Conservation (phyloP, 2,329 filamentous ascomycete genomes). For the Diaporthe eres region DNA sequence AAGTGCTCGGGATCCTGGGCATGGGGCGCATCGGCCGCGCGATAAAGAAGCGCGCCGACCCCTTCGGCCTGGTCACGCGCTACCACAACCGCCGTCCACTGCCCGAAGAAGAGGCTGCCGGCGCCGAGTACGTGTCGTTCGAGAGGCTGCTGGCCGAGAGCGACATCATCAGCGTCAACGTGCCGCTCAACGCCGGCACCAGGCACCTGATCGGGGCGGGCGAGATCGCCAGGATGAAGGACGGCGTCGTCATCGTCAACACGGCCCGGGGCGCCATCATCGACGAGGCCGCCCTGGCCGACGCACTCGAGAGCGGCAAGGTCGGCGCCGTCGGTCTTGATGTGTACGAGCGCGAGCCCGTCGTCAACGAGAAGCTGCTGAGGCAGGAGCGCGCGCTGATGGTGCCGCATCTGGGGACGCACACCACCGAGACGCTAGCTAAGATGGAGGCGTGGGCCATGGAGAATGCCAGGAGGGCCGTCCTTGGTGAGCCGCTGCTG, state of each 20-base stretch:
- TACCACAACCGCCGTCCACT: slow-evolving; percentile 60
- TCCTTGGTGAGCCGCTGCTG: slow-evolving; percentile 15
- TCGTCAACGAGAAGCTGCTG: slow-evolving; percentile 18
- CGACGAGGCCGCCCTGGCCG: slow-evolving; percentile 62
- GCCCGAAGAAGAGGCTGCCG: slow-evolving; percentile 51
- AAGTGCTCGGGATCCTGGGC: slow-evolving; percentile 63
- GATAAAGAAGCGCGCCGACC: slow-evolving; percentile 55
- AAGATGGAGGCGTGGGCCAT: slow-evolving; percentile 34
- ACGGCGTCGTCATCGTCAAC: slow-evolving; percentile 63
- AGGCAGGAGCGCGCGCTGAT: slow-evolving; percentile 29
- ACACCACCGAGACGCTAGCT: slow-evolving; percentile 29
- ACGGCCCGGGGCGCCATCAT: slow-evolving; percentile 65
- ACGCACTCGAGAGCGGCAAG: slow-evolving; percentile 61
- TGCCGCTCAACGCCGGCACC: slow-evolving; percentile 58
- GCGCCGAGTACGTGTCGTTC: slow-evolving; percentile 55
- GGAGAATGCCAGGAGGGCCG: slow-evolving; percentile 26
- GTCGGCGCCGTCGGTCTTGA: slow-evolving; percentile 63
- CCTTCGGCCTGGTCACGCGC: slow-evolving; percentile 59
- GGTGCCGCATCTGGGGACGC: slow-evolving; percentile 34
- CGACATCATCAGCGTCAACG: slow-evolving; percentile 58
- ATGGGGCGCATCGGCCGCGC: slow-evolving; percentile 63
- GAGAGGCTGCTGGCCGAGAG: slow-evolving; percentile 56
- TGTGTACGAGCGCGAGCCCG: slow-evolving; percentile 61
- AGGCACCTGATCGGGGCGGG: slow-evolving; percentile 54
- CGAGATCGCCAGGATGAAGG: slow-evolving; percentile 63